A percentile compares a stretch with the other conserved stretches of the same genome.
Conservation (phyloP, 257 asterid genomes). For the Handroanthus guayacan region DNA sequence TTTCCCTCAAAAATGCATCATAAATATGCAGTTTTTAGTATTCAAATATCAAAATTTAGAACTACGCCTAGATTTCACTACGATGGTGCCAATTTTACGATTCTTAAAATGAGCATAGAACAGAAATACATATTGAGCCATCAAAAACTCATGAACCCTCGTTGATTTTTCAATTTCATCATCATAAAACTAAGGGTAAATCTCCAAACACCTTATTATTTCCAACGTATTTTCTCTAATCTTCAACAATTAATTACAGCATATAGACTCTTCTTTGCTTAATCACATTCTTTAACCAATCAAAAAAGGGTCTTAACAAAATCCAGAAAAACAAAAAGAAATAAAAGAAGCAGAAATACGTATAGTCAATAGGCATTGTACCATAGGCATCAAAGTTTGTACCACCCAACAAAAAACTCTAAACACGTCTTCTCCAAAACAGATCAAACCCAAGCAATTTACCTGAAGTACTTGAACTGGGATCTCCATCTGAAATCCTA, state of each 20-base stretch:
- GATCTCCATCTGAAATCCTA: slow-evolving; percentile 42
- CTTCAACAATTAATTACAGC: neutral
- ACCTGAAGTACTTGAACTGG: slow-evolving; percentile 47
- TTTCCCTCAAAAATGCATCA: neutral
- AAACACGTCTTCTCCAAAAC: slow-evolving; percentile 6
- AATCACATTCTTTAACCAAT: slow-evolving; percentile 1
- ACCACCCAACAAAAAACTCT: slow-evolving; percentile 34
- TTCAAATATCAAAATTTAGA: neutral
- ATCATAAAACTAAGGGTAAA: slow-evolving; percentile 13
- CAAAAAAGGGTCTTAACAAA: neutral
- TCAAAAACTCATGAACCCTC: neutral
- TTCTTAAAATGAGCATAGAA: slow-evolving; percentile 3
- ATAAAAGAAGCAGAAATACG: neutral
- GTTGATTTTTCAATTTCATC: neutral
- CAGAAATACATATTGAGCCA: neutral
- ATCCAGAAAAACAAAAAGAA: neutral
- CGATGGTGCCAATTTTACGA: neutral
- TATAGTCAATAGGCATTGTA: slow-evolving; percentile 27
- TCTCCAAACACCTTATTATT: neutral
- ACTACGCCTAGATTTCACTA: neutral
- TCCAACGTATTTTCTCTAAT: slow-evolving; percentile 12
- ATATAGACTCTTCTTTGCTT: neutral
- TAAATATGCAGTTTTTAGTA: neutral
- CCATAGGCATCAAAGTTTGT: slow-evolving; percentile 34
- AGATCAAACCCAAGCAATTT: slow-evolving; percentile 39